Evolutionary conservation across 225 moss, liverwort and hornwort species (phyloP), one percentile per base, ranked within the genome.

Genomic region (Asterella californica): DNA sequence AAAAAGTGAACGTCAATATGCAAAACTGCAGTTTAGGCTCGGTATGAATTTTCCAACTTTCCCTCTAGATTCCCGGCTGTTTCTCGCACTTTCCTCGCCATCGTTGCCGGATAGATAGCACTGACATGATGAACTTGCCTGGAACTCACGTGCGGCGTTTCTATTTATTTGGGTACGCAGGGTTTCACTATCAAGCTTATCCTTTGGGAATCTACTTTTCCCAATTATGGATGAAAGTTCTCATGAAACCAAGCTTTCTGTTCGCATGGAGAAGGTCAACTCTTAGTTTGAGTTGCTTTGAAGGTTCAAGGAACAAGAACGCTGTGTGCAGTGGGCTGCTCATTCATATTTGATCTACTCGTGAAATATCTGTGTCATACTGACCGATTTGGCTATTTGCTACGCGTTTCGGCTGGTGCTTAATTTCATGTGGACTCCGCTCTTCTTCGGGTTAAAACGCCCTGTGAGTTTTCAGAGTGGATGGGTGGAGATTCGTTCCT

Each of bases 371-470:
- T 50, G 0, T 63, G 45, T 15, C 34, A 7, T 45, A 27, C 71
- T 71, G 22, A 71, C 71, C 10, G 2, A 24, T 71, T 17, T 22
- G n/a, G 25, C 45, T 25, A 19, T 10, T 46, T 38, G 37, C n/a
- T 32, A 9, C 25, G 7, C 42, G 76, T 74, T 42, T 3, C 92
- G 94, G 94, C 87, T 97, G 62, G 72, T 79, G 0, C 87, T 97
- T 83, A 97, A 97, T 84, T 85, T 91, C 24, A 79, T 86, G 29
- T 97, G 96, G 96, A 90, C 84, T 62, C 88, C 91, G 15, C 47
- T 94, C 0, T 97, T 97, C 89, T 97, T 97, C 80, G 89, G 86
- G 65, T 45, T 90, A 77, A 91, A 85, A 70, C 93, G 93, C 71
- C 37, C 88, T 82, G 94, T 94, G 90, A 79, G 90, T 88, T 22